These are phyloP conservation scores for Suillus placidus DNA, from an alignment of 768 basidiomycete genomes.

Conservation along the genomic window DNA sequence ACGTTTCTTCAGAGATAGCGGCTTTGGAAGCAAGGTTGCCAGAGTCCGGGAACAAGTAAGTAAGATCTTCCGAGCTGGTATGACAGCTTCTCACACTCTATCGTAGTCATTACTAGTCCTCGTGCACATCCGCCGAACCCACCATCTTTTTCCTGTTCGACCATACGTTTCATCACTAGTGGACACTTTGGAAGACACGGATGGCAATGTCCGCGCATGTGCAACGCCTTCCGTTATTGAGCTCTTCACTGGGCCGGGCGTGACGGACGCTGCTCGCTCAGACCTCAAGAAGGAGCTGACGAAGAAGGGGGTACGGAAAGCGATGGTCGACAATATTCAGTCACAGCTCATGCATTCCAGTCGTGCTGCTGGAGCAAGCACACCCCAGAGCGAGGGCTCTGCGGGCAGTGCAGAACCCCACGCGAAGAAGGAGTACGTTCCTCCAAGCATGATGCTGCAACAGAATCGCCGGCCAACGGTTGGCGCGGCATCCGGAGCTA, in stretches of 20 bases:
- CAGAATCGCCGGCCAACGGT: conserved; percentile 52
- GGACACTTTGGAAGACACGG: conserved; percentile 86
- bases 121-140: conserved; percentile 70
- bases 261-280: conserved; percentile 83
- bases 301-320: conserved; percentile 85
- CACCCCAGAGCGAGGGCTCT: conserved; percentile 57
- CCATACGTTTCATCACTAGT: conserved; percentile 82
- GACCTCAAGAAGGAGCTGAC: conserved; percentile 92
- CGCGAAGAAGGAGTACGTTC: conserved; percentile 61
- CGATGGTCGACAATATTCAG: conserved; percentile 81
- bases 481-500: conserved; percentile 28
- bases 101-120: conserved; percentile 63
- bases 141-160: conserved; percentile 77
- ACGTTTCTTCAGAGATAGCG: conserved; percentile 68
- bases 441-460: conserved; percentile 71
- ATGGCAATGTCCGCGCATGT: conserved; percentile 86
- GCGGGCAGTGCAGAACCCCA: conserved; percentile 51
- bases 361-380: conserved; percentile 44
- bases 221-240: conserved; percentile 80
- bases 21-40: conserved; percentile 80
- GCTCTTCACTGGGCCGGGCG: conserved; percentile 82
- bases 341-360: conserved; percentile 56
- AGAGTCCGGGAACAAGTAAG: conserved; percentile 85
- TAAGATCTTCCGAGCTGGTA: conserved; percentile 13
- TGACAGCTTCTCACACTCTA: conserved; percentile 10